phyloP scores from a whole-genome alignment of 2,329 filamentous ascomycete genomes.

The Phialophora verrucosa region DNA sequence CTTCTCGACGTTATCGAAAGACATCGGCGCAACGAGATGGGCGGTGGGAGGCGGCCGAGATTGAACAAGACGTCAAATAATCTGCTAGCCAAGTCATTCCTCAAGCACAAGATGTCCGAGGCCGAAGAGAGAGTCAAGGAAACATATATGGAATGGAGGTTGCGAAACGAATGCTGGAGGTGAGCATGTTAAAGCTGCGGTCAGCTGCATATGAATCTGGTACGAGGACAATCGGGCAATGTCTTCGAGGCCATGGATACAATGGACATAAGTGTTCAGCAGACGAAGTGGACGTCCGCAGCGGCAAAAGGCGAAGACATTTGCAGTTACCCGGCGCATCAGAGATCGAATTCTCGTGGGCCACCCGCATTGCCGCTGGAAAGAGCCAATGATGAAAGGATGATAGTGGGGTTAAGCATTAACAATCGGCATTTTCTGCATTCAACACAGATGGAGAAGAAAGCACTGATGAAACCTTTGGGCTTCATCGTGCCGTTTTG shows the following conservation, averaged over 20 bases:
- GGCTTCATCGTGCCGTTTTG: constrained; percentile 28
- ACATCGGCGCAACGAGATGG: constrained; percentile 16
- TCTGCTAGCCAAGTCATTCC: constrained; percentile 28
- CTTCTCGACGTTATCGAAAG: constrained; percentile 26
- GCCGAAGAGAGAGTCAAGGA: background rate
- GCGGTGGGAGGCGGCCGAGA: background rate
- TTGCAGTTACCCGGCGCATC: constrained; percentile 18
- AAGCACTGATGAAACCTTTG: constrained; percentile 2
- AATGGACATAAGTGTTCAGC: constrained; percentile 10
- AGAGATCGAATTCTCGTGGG: constrained; percentile 11
- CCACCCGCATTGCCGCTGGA: background rate
- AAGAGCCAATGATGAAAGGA: constrained; percentile 23
- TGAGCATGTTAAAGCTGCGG: constrained; percentile 16
- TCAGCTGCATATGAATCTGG: constrained; percentile 20
- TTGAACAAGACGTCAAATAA: constrained; percentile 5
- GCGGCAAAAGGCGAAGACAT: constrained; percentile 15
- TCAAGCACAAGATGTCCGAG: constrained; percentile 7
- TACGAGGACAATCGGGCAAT: background rate
- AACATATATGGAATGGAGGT: constrained; percentile 9
- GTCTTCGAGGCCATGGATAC: constrained; percentile 2
- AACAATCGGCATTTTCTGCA: constrained; percentile 7
- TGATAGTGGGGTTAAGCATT: constrained; percentile 21
- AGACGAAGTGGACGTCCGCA: constrained; percentile 6
- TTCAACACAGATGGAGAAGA: constrained; percentile 18
- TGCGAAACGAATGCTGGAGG: constrained; percentile 3